Evolutionary conservation across 2,329 filamentous ascomycete species (phyloP), one percentile per base, ranked within the genome.

Genomic region (Claviceps maximensis): DNA sequence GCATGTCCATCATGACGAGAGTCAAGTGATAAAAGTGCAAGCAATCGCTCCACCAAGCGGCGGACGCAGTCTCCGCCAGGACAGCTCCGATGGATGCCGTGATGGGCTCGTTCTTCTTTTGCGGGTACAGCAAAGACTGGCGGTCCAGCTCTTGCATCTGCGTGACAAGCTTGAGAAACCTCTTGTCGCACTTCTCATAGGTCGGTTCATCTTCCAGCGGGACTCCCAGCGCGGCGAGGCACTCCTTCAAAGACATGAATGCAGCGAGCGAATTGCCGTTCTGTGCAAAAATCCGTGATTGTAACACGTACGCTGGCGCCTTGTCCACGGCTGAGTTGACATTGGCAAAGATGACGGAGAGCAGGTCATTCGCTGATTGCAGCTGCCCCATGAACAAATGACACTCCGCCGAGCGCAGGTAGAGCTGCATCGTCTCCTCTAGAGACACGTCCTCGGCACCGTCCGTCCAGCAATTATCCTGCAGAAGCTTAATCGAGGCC

Each of bases 361-460:
- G 76, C n/a, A 91, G 70, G 29, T 75, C 72, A 44, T 83, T 77
- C 23, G 88, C 86, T 51, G 84, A 77, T 1, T 77, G 71, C 54
- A 84, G 80, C 58, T 89, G 80, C 4, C 82, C 82, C 72, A 90
- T 84, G 61, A 87, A 89, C 62, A 89, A 81, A 59, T 87, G 84
- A 63, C 87, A 89, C 65, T 95, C 89, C 3, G 89, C 87, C 4
- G 87, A 82, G 51, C 86, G 82, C 4, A 89, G 82, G 64, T 88
- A 83, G 2, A 95, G 74, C 56, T 84, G 82, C 56, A 94, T 74
- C 0, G 89, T 95, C 69, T 97, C 91, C 12, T 89, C 83, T 61
- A 95, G 95, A 47, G 82, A 85, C 0, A 86, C 84, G 63, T 96
- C 91, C 5, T 79, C 75, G 15, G 71, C 67, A 7, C 73, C 74